These are phyloP conservation scores for Euphorbia tirucalli DNA, from an alignment of 345 rosid genomes.

Conservation along the genomic window DNA sequence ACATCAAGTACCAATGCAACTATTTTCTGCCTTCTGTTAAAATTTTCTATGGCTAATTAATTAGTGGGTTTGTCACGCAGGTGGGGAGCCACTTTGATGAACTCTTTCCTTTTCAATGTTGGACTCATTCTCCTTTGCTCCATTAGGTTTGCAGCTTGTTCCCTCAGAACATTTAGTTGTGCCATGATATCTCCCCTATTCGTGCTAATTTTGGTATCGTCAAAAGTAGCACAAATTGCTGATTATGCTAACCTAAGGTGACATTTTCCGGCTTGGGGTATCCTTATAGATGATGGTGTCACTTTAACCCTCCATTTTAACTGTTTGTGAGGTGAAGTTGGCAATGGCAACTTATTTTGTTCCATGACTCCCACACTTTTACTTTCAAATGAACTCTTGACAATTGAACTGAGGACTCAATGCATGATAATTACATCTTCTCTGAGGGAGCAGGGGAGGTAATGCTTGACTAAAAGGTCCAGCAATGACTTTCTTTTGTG, in stretches of 20 bases:
- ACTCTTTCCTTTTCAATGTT: slow-evolving; percentile 97
- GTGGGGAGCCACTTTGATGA: slow-evolving; percentile 99
- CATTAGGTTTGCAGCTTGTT: slow-evolving; percentile 55
- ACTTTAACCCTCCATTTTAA: not conserved
- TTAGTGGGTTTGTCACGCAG: slow-evolving; percentile 40
- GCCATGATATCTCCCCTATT: not conserved
- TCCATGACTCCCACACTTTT: not conserved
- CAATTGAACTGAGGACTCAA: not conserved
- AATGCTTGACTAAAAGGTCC: not conserved
- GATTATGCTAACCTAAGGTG: not conserved
- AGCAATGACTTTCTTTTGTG: not conserved
- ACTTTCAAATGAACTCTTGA: slow-evolving; percentile 1
- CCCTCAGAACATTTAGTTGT: slow-evolving; percentile 1
- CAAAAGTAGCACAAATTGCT: not conserved
- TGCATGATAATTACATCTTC: not conserved
- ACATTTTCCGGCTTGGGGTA: not conserved
- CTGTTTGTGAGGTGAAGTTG: not conserved
- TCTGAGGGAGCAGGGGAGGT: not conserved
- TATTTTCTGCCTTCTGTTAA: not conserved
- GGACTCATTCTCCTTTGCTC: slow-evolving; percentile 92
- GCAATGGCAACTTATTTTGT: not conserved
- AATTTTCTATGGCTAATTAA: slow-evolving; percentile 28
- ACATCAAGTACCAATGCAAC: slow-evolving; percentile 16
- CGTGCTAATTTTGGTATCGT: not conserved
- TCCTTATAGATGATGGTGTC: not conserved